phyloP scores from a whole-genome alignment of 306 rosid species.

The Rubus parviflorus region DNA sequence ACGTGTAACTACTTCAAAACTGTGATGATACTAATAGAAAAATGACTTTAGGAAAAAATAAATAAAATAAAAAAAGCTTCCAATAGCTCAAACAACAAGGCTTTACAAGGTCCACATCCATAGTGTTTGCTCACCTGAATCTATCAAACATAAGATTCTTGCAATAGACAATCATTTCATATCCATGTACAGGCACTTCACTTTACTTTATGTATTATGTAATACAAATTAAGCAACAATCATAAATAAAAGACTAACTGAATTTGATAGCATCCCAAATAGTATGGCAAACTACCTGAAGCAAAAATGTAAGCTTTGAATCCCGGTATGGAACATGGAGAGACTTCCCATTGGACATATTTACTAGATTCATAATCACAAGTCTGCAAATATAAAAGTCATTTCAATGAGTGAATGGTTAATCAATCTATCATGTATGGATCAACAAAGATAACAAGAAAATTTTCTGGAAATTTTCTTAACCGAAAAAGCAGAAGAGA shows the following conservation, averaged over 20 bases:
- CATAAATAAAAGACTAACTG: background rate
- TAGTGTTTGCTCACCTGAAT: background rate
- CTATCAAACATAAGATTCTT: background rate
- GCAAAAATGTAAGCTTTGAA: conserved; percentile 94
- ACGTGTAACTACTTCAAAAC: background rate
- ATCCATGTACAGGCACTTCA: background rate
- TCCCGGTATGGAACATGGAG: conserved; percentile 97
- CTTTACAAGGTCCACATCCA: background rate
- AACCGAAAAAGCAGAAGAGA: background rate
- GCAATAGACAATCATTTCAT: background rate
- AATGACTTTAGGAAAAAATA: background rate
- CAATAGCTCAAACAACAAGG: background rate
- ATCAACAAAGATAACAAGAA: background rate
- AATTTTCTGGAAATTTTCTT: background rate
- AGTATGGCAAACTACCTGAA: conserved; percentile 62
- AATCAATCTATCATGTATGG: background rate
- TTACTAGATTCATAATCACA: conserved; percentile 94
- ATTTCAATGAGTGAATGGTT: conserved; percentile 4
- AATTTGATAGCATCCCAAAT: conserved; percentile 1
- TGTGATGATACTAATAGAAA: background rate
- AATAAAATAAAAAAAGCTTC: too few species aligned
- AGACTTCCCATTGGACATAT: conserved; percentile 83
- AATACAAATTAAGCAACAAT: background rate
- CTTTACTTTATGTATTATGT: background rate
- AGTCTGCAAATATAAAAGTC: conserved; percentile 59